Evolutionary conservation across 1,284 basidiomycete genomes (phyloP), one percentile per base, ranked within the genome.

Genomic region (Austropuccinia psidii): DNA sequence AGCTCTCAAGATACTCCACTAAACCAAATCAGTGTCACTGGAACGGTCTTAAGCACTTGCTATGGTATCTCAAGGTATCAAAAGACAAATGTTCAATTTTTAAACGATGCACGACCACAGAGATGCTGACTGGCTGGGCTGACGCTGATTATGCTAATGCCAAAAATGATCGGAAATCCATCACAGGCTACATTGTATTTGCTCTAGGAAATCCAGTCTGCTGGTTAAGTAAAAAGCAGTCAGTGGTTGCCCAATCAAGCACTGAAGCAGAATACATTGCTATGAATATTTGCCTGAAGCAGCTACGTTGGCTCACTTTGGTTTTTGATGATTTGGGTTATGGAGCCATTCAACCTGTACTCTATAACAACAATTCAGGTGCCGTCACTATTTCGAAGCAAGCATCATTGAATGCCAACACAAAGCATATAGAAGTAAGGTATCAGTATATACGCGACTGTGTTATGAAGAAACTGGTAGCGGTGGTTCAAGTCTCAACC

Each of bases 141-240:
- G 43, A 45, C 43, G 54, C 55, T 8, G 31, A 58, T 31, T 62
- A 62, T 62, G 60, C 41, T 6, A 62, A 39, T 15, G 31, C 37
- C 2, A 29, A 7, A 17, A 2, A 2, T 5, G 27, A 62, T 19
- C 43, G 47, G 29, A 62, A 45, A 19, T 62, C 60, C 19, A 62
- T 43, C 7, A 43, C 60, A 1, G 60, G 60, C 19, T 62, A 6
- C 47, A 37, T 37, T 37, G 7, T 35, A 8, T 11, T 37, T 13
- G 35, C n/a, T 43, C 19, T 27, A 3, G 66, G 68, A 0, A 49
- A 57, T 35, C n/a, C 49, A 5, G 37, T 70, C 3, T 55, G 67
- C 29, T 70, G 67, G 67, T 27, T 21, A 15, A 37, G 54, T 8
- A 49, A 60, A 27, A 70, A 70, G 24, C 68, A 68, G 33, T 17